These are phyloP conservation scores for Smithsoniella earleae DNA, from an alignment of 163 green algal genomes.

Conservation along the genomic window DNA sequence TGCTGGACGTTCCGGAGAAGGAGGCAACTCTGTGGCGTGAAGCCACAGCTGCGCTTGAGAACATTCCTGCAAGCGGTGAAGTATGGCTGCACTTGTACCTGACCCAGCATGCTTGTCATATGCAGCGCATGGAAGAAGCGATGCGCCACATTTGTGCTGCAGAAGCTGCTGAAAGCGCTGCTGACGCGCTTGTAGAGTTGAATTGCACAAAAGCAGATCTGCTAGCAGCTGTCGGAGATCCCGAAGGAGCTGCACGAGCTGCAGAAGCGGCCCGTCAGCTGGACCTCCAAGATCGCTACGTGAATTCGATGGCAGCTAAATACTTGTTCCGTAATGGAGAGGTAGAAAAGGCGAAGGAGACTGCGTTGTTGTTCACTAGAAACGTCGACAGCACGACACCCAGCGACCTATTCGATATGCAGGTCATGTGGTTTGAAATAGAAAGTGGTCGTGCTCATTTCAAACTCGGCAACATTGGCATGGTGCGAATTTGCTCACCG, in stretches of 20 bases:
- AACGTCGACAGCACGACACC: slow-evolving; percentile 55
- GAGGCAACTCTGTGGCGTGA: slow-evolving; percentile 17
- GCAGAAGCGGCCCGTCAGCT: slow-evolving; percentile 66
- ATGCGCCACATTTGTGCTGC: slow-evolving; percentile 38
- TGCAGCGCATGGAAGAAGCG: slow-evolving; percentile 49
- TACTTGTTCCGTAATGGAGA: slow-evolving; percentile 65
- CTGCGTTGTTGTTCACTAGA: slow-evolving; percentile 78
- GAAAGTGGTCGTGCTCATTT: slow-evolving; percentile 26
- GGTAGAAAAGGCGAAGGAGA: slow-evolving; percentile 61
- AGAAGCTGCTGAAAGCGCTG: neutral
- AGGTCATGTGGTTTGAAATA: slow-evolving; percentile 92
- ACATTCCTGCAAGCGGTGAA: neutral
- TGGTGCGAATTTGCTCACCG: too few species aligned
- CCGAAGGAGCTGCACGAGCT: slow-evolving; percentile 51
- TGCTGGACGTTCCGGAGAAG: slow-evolving; percentile 37
- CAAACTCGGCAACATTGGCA: slow-evolving; percentile 26
- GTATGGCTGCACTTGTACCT: slow-evolving; percentile 72
- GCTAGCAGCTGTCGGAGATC: slow-evolving; percentile 31
- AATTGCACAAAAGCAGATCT: slow-evolving; percentile 10
- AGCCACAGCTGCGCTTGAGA: slow-evolving; percentile 32
- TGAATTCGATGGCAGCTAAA: slow-evolving; percentile 82
- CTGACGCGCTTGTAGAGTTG: slow-evolving; percentile 1
- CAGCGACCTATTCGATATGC: slow-evolving; percentile 94
- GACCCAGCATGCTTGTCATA: slow-evolving; percentile 66
- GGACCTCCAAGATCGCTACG: slow-evolving; percentile 86